Percentiles rank a stretch among this genome's conserved stretches.
phyloP scores from a whole-genome alignment of 306 rosid genomes.

The Clitoria ternatea region DNA sequence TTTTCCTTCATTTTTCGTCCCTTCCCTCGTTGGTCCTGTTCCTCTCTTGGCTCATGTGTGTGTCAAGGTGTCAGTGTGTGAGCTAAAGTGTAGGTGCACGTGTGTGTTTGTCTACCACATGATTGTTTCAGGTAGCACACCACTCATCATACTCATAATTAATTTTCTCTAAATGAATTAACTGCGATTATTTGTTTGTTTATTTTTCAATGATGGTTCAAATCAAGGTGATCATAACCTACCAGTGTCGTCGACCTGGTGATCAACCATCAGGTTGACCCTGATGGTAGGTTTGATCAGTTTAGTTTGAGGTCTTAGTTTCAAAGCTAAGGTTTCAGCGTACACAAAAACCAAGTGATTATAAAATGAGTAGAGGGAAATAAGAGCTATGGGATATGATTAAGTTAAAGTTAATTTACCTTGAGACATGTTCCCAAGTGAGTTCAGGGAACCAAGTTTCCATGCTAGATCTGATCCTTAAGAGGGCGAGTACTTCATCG shows the following conservation, averaged over 20 bases:
- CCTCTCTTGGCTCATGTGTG: slow-evolving; percentile 13
- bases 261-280: too few species aligned
- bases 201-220: background rate
- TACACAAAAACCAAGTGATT: too few species aligned
- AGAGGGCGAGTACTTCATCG: slow-evolving; percentile 68
- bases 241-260: too few species aligned
- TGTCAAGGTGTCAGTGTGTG: slow-evolving; percentile 27
- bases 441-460: slow-evolving; percentile 82
- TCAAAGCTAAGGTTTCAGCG: too few species aligned
- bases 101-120: slow-evolving; percentile 41
- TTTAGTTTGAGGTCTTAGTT: too few species aligned
- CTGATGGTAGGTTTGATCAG: too few species aligned
- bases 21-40: slow-evolving; percentile 5
- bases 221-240: background rate
- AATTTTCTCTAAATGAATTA: background rate
- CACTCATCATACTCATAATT: slow-evolving; percentile 10
- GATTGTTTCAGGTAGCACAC: background rate
- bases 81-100: slow-evolving; percentile 37
- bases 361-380: too few species aligned
- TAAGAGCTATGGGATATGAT: background rate
- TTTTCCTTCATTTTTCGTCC: slow-evolving; percentile 7
- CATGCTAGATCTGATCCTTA: slow-evolving; percentile 85
- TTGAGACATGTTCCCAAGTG: slow-evolving; percentile 91
- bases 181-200: background rate
- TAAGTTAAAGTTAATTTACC: slow-evolving; percentile 28